Conservation (phyloP, 2,329 filamentous ascomycete species). For the Pseudogymnoascus verrucosus region DNA sequence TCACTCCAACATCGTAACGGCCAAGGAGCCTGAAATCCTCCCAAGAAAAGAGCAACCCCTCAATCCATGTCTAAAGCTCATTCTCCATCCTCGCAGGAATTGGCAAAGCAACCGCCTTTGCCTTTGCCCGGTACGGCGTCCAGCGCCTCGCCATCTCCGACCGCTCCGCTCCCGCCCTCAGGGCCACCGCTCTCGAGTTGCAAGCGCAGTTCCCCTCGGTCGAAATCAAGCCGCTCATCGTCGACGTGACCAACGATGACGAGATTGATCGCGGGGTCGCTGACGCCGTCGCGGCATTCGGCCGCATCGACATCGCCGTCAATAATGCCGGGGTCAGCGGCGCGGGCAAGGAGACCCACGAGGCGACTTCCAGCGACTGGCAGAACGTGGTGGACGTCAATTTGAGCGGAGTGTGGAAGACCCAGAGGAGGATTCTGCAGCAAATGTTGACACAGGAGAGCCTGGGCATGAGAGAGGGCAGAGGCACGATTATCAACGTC, state of each 20-base stretch:
- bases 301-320: constrained; percentile 46
- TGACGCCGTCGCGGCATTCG: constrained; percentile 37
- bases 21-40: too few relatives aligned
- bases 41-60: too few relatives aligned
- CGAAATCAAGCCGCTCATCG: constrained; percentile 32
- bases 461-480: too few relatives aligned
- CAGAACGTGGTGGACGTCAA: constrained; percentile 43
- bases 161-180: constrained; percentile 31
- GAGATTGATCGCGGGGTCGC: constrained; percentile 37
- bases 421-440: constrained; percentile 32
- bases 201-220: constrained; percentile 32
- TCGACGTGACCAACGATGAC: constrained; percentile 39
- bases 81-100: constrained; percentile 32
- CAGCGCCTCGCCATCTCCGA: constrained; percentile 40
- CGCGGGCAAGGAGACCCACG: constrained; percentile 35
- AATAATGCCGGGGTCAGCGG: constrained; percentile 48
- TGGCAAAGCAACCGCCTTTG: constrained; percentile 38
- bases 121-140: constrained; percentile 41
- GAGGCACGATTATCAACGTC: too few relatives aligned
- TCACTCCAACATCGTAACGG: too few relatives aligned
- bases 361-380: constrained; percentile 41
- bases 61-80: too few relatives aligned
- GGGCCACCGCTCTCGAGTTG: constrained; percentile 29
- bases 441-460: too few relatives aligned
- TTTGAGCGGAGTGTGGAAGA: constrained; percentile 48